These are phyloP conservation scores for Termitomyces sp. DNA, from an alignment of 768 basidiomycete genomes.

Conservation along the genomic window DNA sequence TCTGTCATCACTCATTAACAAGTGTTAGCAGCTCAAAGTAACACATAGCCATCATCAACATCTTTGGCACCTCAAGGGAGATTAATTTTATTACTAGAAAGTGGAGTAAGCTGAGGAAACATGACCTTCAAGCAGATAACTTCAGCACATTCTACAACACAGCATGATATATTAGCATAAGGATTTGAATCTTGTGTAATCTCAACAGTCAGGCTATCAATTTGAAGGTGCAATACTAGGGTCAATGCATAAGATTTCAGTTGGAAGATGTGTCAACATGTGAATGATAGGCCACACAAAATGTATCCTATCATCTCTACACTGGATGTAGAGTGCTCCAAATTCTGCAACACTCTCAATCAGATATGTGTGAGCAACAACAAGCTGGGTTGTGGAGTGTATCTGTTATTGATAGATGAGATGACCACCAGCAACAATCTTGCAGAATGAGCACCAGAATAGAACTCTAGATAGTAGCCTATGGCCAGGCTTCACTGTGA, in stretches of 20 bases:
- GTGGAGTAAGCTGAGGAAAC: conserved; percentile 14
- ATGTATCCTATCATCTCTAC: too few relatives aligned
- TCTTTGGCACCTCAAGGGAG: too few relatives aligned
- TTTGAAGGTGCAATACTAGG: conserved; percentile 7
- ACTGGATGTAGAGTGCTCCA: too few relatives aligned
- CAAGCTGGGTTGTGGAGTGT: too few relatives aligned
- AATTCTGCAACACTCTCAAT: too few relatives aligned
- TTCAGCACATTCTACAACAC: conserved; percentile 10
- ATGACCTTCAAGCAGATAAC: conserved; percentile 18
- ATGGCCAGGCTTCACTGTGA: too few relatives aligned
- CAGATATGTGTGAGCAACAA: too few relatives aligned
- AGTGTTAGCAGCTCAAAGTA: conserved; percentile 16
- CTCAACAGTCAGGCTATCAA: too few relatives aligned
- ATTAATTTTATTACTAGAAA: background rate
- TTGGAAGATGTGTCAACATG: background rate
- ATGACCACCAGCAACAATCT: too few relatives aligned
- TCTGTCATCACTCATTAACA: background rate
- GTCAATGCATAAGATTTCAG: conserved; percentile 1
- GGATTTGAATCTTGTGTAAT: conserved; percentile 16
- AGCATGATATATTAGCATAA: conserved; percentile 17
- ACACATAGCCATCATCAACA: conserved; percentile 15
- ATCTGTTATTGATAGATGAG: too few relatives aligned
- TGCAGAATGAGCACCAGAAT: too few relatives aligned
- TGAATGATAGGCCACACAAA: background rate
- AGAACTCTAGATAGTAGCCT: too few relatives aligned